A percentile compares a stretch with the other conserved stretches of the same genome.
phyloP scores from a whole-genome alignment of 2,329 filamentous ascomycete species.

The Cercospora nicotianae region DNA sequence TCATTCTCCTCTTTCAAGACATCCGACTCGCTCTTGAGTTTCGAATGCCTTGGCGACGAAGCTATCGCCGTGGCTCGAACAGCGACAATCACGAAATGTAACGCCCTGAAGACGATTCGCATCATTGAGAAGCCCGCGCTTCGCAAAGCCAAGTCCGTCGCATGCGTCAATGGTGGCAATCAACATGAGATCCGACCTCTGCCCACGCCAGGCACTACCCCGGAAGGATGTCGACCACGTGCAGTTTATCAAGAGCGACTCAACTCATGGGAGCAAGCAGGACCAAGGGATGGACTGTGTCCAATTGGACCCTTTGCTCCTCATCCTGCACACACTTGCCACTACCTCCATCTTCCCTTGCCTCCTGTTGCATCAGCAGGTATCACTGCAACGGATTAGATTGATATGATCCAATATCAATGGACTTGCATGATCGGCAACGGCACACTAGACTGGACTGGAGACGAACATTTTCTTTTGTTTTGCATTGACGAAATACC shows the following conservation, averaged over 20 bases:
- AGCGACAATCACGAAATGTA: constrained; percentile 9
- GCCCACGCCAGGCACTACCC: constrained; percentile 1
- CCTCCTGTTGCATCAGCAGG: not conserved
- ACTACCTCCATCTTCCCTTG: constrained; percentile 7
- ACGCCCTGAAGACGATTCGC: not conserved
- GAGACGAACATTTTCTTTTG: not conserved
- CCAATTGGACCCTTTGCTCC: constrained; percentile 12
- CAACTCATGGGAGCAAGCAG: constrained; percentile 11
- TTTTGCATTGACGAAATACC: not conserved
- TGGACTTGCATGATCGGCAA: not conserved
- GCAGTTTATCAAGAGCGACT: not conserved
- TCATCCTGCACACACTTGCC: constrained; percentile 6
- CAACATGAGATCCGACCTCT: not conserved
- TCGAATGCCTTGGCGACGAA: constrained; percentile 11
- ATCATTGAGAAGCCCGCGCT: constrained; percentile 3
- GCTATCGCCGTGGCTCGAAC: constrained; percentile 3
- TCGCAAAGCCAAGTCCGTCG: not conserved
- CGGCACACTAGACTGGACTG: not conserved
- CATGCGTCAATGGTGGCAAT: not conserved
- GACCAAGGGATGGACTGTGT: constrained; percentile 3
- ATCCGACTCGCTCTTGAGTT: constrained; percentile 6
- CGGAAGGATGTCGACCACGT: not conserved
- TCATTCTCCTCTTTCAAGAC: constrained; percentile 6
- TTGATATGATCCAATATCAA: not conserved
- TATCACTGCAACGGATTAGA: not conserved